Evolutionary conservation across 371 early-diverging fungal species (phyloP).

Genomic region (Massospora cicadina): DNA sequence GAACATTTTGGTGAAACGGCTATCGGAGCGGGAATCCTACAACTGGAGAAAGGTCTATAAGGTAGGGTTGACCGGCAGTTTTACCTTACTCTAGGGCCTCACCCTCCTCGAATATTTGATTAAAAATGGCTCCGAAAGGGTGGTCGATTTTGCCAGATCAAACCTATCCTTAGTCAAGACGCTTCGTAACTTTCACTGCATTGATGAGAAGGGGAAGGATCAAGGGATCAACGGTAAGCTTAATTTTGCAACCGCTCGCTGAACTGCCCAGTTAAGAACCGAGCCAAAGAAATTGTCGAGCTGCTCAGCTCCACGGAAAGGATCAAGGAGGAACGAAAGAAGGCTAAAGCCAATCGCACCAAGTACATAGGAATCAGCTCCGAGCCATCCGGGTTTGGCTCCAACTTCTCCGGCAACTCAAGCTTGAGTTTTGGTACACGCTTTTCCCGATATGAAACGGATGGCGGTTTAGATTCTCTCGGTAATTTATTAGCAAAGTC

Average conservation of each 20-base stretch:
- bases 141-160: slow-evolving; percentile 67
- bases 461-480: not conserved
- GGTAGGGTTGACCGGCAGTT: slow-evolving; percentile 20
- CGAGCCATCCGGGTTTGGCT: slow-evolving; percentile 21
- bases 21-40: slow-evolving; percentile 61
- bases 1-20: slow-evolving; percentile 69
- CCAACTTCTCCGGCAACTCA: slow-evolving; percentile 23
- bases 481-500: not conserved
- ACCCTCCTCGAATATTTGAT: slow-evolving; percentile 82
- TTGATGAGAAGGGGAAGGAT: slow-evolving; percentile 89
- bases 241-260: not conserved
- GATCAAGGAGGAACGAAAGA: slow-evolving; percentile 67
- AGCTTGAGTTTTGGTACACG: slow-evolving; percentile 3
- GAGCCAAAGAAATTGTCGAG: slow-evolving; percentile 78
- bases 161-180: slow-evolving; percentile 73
- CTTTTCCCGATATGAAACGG: slow-evolving; percentile 22
- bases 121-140: slow-evolving; percentile 86
- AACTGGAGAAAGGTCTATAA: slow-evolving; percentile 93
- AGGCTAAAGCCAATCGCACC: slow-evolving; percentile 66
- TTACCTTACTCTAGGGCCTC: slow-evolving; percentile 34
- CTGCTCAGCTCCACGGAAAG: slow-evolving; percentile 51
- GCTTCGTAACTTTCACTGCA: slow-evolving; percentile 56
- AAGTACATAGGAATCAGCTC: slow-evolving; percentile 69
- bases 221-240: slow-evolving; percentile 81
- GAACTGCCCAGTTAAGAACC: slow-evolving; percentile 46